Evolutionary conservation across 768 basidiomycete genomes (phyloP).

Genomic region (Phylloporus scabripes): DNA sequence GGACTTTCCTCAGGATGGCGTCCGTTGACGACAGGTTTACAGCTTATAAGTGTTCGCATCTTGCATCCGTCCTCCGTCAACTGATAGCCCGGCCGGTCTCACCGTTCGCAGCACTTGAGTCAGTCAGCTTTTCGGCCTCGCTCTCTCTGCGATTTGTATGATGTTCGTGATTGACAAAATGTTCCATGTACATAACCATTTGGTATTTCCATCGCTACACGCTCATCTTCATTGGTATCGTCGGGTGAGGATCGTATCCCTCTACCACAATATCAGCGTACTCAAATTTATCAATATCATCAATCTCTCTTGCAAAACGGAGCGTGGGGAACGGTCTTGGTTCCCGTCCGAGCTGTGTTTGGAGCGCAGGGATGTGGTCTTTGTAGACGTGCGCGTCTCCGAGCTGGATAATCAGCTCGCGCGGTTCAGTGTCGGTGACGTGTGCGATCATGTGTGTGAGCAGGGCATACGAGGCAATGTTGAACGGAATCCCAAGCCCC

Average conservation of each 20-base stretch:
- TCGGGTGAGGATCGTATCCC: constrained; percentile 78
- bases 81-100: no score
- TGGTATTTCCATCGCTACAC: constrained; percentile 38
- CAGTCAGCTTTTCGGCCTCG: no score
- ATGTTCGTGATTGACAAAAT: no score
- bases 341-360: constrained; percentile 70
- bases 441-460: constrained; percentile 98
- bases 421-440: constrained; percentile 78
- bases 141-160: no score
- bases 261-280: constrained; percentile 81
- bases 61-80: no score
- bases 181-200: no score
- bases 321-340: constrained; percentile 84
- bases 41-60: no score
- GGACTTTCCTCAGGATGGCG: no score
- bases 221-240: constrained; percentile 96
- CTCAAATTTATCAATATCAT: constrained; percentile 74
- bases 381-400: constrained; percentile 96
- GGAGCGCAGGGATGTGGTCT: constrained; percentile 86
- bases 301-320: constrained; percentile 59
- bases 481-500: constrained; percentile 97
- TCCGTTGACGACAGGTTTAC: no score
- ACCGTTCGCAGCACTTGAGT: no score
- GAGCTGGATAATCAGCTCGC: constrained; percentile 91
- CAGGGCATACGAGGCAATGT: constrained; percentile 97